Evolutionary conservation across 176 grass and related monocot species (phyloP).

Genomic region (Raddia distichophylla): DNA sequence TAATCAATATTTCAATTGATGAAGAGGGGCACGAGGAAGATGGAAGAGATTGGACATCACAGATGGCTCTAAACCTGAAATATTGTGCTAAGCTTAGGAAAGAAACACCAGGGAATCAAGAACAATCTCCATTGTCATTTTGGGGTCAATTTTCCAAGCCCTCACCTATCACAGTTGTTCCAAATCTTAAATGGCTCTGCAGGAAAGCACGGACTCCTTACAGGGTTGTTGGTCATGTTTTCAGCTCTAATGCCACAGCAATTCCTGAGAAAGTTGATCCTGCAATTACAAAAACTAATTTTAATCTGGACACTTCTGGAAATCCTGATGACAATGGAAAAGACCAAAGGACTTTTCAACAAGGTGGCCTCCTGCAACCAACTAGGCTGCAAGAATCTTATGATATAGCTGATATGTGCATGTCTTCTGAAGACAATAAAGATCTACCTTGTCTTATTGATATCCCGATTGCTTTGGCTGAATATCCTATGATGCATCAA

Average conservation of each 20-base stretch:
- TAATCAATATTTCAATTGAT: constrained; percentile 95
- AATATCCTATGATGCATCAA: constrained; percentile 69
- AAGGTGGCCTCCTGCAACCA: constrained; percentile 18
- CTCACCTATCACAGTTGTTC: constrained; percentile 54
- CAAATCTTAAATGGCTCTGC: constrained; percentile 84
- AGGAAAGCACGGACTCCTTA: constrained; percentile 78
- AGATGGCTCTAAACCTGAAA: constrained; percentile 89
- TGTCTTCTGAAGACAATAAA: constrained; percentile 26
- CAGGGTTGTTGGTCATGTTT: constrained; percentile 61
- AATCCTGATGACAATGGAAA: constrained; percentile 35
- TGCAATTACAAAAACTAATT: constrained; percentile 36
- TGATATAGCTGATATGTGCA: constrained; percentile 5
- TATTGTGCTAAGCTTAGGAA: constrained; percentile 87
- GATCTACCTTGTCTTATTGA: constrained; percentile 36
- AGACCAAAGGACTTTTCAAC: constrained; percentile 7
- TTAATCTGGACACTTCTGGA: constrained; percentile 31
- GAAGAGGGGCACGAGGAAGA: constrained; percentile 85
- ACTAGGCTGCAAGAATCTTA: constrained; percentile 34
- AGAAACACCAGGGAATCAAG: constrained; percentile 60
- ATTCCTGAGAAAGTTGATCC: constrained; percentile 39
- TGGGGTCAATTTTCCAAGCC: constrained; percentile 58
- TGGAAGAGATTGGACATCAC: constrained; percentile 87
- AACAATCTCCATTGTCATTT: constrained; percentile 68
- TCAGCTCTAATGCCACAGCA: constrained; percentile 34
- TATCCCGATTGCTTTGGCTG: constrained; percentile 59